Evolutionary conservation across 768 basidiomycete genomes (phyloP), one percentile per base, ranked within the genome.

Genomic region (Kwoniella shandongensis): DNA sequence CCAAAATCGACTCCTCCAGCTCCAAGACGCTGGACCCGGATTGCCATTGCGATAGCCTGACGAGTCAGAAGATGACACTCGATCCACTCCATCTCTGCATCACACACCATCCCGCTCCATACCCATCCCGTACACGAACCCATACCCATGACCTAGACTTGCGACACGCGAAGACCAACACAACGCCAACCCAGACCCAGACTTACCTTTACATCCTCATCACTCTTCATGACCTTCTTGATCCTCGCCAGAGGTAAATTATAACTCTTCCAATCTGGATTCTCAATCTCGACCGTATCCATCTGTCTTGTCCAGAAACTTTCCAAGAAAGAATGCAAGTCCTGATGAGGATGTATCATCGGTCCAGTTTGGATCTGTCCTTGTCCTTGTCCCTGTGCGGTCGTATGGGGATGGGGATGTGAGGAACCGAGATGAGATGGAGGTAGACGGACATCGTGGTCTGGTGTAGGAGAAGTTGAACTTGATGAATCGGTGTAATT

Each of bases 191-290:
- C 20, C 47, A 36, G 11, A 26, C 36, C 25, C 25, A 15, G 42
- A 72, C 84, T 71, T 73, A 94, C 91, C 84, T 92, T 92, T 62
- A 97, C 91, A 12, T 78, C 77, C 57, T 77, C 75, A 67, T 77
- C 91, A 76, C 88, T 93, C 81, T 98, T 97, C 90, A 97, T 96
- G 55, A 97, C 94, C 77, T 97, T 98, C 81, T 97, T 98, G 70
- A 98, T 96, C 74, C 96, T 81, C 17, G 96, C 96, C 27, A 99
- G 80, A 3, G 94, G 94, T 11, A 98, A 80, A 5, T 89, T 86
- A 1, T 67, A 70, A 40, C 49, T 64, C 61, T 68, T 73, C 48
- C 65, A 73, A 77, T 93, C 91, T 23, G 88, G 88, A 0, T 85
- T 88, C 70, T 92, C 91, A 66, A 86, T 84, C 75, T 96, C 92